phyloP scores from a whole-genome alignment of 768 basidiomycete species.

The Naganishia friedmannii region DNA sequence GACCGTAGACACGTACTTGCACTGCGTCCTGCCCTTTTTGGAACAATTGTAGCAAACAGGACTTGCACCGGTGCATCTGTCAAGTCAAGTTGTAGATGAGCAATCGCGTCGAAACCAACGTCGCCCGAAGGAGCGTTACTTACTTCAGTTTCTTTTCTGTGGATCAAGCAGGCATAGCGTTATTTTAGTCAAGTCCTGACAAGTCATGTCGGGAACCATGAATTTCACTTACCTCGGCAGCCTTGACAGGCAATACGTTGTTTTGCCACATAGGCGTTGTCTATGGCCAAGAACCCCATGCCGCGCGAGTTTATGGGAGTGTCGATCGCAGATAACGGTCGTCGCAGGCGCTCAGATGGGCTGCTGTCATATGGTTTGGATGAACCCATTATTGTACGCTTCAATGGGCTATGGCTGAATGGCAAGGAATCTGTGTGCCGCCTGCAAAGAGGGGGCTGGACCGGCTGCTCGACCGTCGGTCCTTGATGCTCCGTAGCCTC shows the following conservation, averaged over 20 bases:
- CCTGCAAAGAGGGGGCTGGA: not conserved
- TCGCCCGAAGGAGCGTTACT: not conserved
- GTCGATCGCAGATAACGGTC: not conserved
- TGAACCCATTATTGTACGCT: not conserved
- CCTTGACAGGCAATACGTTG: slow-evolving; percentile 21
- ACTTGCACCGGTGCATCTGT: slow-evolving; percentile 2
- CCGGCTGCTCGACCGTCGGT: not conserved
- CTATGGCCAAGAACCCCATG: not conserved
- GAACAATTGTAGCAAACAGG: slow-evolving; percentile 22
- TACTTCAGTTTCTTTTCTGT: slow-evolving; percentile 24
- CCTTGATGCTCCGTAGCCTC: not conserved
- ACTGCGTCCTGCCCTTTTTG: slow-evolving; percentile 6
- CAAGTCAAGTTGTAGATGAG: not conserved
- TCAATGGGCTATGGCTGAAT: not conserved
- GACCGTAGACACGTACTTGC: not conserved
- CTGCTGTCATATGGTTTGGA: not conserved
- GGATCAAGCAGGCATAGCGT: not conserved
- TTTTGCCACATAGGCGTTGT: not conserved
- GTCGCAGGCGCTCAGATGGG: not conserved
- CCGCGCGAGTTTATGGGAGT: not conserved
- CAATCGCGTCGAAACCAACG: too few relatives aligned
- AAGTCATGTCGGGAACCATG: not conserved
- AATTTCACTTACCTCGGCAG: not conserved
- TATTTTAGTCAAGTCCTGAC: not conserved
- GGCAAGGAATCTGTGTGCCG: not conserved